Evolutionary conservation across 2,329 filamentous ascomycete species (phyloP), one percentile per base, ranked within the genome.

Genomic region (Hortaea werneckii): DNA sequence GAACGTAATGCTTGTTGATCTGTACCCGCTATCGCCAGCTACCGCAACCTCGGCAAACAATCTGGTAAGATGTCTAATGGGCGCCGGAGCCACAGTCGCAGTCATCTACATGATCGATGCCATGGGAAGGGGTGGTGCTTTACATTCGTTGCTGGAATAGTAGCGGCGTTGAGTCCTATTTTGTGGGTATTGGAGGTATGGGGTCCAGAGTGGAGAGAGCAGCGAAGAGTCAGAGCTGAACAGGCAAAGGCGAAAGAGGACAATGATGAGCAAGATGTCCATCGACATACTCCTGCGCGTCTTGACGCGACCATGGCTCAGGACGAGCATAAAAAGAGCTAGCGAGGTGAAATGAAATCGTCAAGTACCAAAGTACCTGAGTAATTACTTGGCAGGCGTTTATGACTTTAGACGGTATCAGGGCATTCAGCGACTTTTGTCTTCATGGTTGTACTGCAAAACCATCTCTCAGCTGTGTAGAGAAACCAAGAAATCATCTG

Each of bases 41-140:
- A 67, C 67, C 12, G 67, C 66, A 0, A 68, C 66, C 2, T 67
- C 67, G 1, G 66, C 60, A 5, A 62, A 60, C 41, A 63, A 63
- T 45, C 46, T 63, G 2, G 54, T 56, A 4, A 49, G 61, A 43
- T 69, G 67, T 51, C 47, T 63, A 6, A 51, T 68, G 40, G 64
- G 64, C 1, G 66, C 65, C 5, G 64, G 52, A 0, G 63, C 60
- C 0, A 62, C 61, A 0, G 67, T 60, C 10, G 63, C 65, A 0
- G 64, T 70, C 29, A 59, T 67, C 5, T 60, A 63, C 2, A 67
- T 70, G 65, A 66, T 68, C n/a, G 55, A 61, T 9, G 59, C 56
- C 1, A 67, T 70, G 53, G 52, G 66, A 4, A 58, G 64, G 5
- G 68, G 68, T 72, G 70, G 69, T 65, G 63, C 2, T 72, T 71